These are phyloP conservation scores for Dactylella cylindrospora DNA, from an alignment of 2,329 filamentous ascomycete genomes.

Conservation along the genomic window DNA sequence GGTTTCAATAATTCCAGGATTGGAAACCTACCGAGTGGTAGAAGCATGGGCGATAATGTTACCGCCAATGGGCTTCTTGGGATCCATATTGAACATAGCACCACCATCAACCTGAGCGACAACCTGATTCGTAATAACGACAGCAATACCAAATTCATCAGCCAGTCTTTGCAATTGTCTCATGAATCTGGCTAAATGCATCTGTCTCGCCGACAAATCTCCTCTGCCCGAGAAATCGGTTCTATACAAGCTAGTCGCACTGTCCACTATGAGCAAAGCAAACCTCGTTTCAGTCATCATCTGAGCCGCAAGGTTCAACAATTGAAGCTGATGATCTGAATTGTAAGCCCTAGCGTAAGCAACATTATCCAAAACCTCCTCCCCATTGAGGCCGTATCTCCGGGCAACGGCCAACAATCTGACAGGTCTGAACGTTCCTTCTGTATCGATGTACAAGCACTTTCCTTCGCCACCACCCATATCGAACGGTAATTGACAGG, in stretches of 20 bases:
- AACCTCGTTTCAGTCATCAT: constrained; percentile 99
- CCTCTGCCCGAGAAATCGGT: constrained; percentile 97
- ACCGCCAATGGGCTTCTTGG: constrained; percentile 97
- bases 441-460: constrained; percentile 96
- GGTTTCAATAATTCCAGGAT: too few species aligned
- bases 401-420: constrained; percentile 88
- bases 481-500: constrained; percentile 94
- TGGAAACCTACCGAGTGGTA: constrained; percentile 65
- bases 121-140: constrained; percentile 98
- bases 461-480: constrained; percentile 99
- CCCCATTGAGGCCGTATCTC: constrained; percentile 88
- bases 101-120: constrained; percentile 97
- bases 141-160: constrained; percentile 89
- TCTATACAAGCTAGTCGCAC: constrained; percentile 89
- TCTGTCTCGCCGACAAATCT: constrained; percentile 90
- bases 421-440: constrained; percentile 94
- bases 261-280: constrained; percentile 92
- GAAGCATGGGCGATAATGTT: constrained; percentile 99
- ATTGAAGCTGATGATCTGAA: constrained; percentile 92
- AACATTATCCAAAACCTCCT: constrained; percentile 97
- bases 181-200: constrained; percentile 85
- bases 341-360: constrained; percentile 98
- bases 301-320: constrained; percentile 88
- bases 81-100: constrained; percentile 98
- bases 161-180: constrained; percentile 75